These are phyloP conservation scores for Paramecium caudatum DNA, from an alignment of 73 alveolate genomes.

Conservation along the genomic window DNA sequence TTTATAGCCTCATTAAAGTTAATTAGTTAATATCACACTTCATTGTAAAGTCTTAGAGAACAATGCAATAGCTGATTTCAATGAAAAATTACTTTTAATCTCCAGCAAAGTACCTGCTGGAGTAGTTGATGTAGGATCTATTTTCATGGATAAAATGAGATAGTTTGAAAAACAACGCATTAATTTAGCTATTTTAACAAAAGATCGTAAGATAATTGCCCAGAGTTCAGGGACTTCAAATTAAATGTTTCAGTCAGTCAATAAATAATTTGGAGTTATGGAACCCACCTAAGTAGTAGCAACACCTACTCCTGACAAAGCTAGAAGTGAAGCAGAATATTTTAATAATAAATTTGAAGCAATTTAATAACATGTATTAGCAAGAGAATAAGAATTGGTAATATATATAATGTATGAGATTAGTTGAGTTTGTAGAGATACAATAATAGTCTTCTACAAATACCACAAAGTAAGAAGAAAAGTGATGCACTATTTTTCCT, in stretches of 20 bases:
- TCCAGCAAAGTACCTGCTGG: background rate
- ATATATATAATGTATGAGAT: too few species aligned
- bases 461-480: too few species aligned
- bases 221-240: background rate
- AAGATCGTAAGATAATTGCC: conserved; percentile 12
- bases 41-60: conserved; percentile 25
- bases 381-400: conserved; percentile 41
- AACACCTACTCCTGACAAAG: conserved; percentile 29
- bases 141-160: conserved; percentile 1
- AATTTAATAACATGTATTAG: background rate
- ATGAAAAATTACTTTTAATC: conserved; percentile 29
- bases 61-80: background rate
- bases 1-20: background rate
- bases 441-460: too few species aligned
- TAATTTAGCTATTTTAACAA: background rate
- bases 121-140: background rate
- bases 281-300: conserved; percentile 36
- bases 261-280: background rate
- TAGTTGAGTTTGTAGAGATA: too few species aligned
- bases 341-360: conserved; percentile 54
- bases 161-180: background rate
- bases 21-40: background rate
- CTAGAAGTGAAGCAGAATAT: conserved; percentile 45
- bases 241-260: conserved; percentile 40
- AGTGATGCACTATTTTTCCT: too few species aligned